These are phyloP conservation scores for Didymellaceae sp. DNA, from an alignment of 2,329 filamentous ascomycete genomes.

Conservation along the genomic window DNA sequence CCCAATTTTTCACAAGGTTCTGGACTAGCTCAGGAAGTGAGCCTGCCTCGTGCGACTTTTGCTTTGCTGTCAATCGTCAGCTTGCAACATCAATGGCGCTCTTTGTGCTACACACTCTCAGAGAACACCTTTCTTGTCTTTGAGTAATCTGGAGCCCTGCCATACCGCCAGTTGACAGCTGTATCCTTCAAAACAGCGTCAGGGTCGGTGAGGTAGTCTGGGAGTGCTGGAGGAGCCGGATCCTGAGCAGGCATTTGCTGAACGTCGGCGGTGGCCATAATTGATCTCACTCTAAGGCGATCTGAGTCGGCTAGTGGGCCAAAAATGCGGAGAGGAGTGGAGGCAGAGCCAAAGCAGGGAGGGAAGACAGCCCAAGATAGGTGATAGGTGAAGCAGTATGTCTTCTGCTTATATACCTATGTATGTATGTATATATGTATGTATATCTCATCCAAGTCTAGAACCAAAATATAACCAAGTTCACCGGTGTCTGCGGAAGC, in stretches of 20 bases:
- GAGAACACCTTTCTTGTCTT: constrained; percentile 67
- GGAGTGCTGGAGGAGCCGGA: constrained; percentile 51
- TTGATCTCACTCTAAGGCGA: constrained; percentile 4
- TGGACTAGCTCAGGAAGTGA: constrained; percentile 68
- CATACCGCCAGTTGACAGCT: constrained; percentile 66
- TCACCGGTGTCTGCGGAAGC: constrained; percentile 1
- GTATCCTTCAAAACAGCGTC: constrained; percentile 64
- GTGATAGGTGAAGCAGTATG: no score
- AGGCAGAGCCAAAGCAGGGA: not conserved
- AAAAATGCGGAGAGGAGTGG: not conserved
- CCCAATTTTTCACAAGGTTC: constrained; percentile 77
- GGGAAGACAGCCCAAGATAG: not conserved
- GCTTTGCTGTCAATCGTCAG: constrained; percentile 57
- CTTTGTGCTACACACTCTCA: constrained; percentile 57
- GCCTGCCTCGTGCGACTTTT: constrained; percentile 60
- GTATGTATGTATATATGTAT: no score
- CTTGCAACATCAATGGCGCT: not conserved
- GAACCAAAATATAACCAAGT: constrained; percentile 5
- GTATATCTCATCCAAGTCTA: constrained; percentile 2
- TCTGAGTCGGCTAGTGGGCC: no score
- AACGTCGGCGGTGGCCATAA: constrained; percentile 39
- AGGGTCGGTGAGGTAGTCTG: constrained; percentile 66
- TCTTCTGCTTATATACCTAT: no score
- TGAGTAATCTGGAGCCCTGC: constrained; percentile 66
- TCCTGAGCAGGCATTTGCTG: constrained; percentile 31